Percentiles rank a stretch among this genome's conserved stretches.
These are phyloP conservation scores for Austroboletus festivus DNA, from an alignment of 768 basidiomycete genomes.

Conservation along the genomic window DNA sequence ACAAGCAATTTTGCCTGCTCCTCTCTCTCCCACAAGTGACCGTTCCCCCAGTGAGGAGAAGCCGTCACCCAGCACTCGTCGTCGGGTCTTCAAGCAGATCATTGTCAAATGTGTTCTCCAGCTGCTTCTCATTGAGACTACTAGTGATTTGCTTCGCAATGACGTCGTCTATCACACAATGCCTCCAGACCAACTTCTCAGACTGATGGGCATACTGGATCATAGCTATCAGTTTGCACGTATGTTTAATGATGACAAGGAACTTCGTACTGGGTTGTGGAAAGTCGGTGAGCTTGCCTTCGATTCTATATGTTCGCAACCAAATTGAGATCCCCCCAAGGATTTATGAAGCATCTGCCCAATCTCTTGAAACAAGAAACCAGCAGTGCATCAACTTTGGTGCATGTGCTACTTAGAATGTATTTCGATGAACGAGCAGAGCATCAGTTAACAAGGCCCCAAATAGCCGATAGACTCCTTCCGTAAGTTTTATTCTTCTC, in stretches of 20 bases:
- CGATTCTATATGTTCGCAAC: background rate
- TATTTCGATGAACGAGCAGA: conserved; percentile 88
- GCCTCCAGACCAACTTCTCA: conserved; percentile 88
- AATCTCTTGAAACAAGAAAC: conserved; percentile 98
- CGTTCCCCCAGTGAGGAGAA: conserved; percentile 44
- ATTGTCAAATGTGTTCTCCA: conserved; percentile 99
- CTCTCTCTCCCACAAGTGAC: conserved; percentile 75
- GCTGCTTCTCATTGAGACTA: conserved; percentile 92
- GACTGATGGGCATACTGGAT: conserved; percentile 92
- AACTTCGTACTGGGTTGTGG: conserved; percentile 94
- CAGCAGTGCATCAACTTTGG: conserved; percentile 91
- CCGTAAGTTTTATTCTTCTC: conserved; percentile 45
- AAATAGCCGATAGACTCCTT: conserved; percentile 69
- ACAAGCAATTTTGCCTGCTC: conserved; percentile 77
- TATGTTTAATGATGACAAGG: conserved; percentile 97
- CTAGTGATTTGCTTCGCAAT: conserved; percentile 91
- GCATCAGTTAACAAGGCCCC: conserved; percentile 78
- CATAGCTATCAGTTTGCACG: conserved; percentile 98
- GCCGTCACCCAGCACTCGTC: conserved; percentile 65
- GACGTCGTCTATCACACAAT: conserved; percentile 89
- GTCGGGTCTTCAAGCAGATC: conserved; percentile 94
- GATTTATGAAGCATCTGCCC: conserved; percentile 99
- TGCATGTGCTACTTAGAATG: conserved; percentile 90
- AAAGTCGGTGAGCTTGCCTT: conserved; percentile 83
- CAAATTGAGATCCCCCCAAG: conserved; percentile 39